Percentiles rank a stretch among this genome's conserved stretches.
These are phyloP conservation scores for Marsdenia floribunda DNA, from an alignment of 257 asterid species.

Conservation along the genomic window DNA sequence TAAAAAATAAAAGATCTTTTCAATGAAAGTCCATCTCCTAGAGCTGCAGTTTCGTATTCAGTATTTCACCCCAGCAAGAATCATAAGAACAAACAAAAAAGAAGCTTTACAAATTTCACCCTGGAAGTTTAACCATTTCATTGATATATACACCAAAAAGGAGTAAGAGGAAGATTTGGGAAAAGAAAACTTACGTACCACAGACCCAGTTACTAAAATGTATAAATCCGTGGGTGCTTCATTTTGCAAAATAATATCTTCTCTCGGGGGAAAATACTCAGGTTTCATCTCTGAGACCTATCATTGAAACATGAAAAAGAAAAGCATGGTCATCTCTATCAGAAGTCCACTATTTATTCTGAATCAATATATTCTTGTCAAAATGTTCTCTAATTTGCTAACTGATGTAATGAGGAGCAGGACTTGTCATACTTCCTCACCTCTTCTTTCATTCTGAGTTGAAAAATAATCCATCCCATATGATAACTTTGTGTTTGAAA, in stretches of 20 bases:
- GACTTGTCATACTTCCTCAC: neutral
- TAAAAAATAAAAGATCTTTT: neutral
- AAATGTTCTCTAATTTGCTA: neutral
- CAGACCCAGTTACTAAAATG: constrained; percentile 62
- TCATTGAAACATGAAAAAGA: constrained; percentile 2
- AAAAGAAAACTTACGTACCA: constrained; percentile 34
- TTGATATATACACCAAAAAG: neutral
- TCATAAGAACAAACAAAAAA: neutral
- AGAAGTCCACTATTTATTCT: neutral
- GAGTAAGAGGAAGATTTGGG: neutral
- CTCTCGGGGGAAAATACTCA: constrained; percentile 68
- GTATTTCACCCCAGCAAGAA: neutral
- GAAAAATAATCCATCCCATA: neutral
- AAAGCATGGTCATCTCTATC: neutral
- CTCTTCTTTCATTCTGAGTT: neutral
- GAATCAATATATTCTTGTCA: neutral
- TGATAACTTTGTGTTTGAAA: neutral
- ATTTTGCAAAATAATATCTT: constrained; percentile 64
- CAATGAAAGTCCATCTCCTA: neutral
- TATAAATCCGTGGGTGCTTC: constrained; percentile 76
- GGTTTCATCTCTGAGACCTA: constrained; percentile 78
- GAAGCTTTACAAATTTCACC: neutral
- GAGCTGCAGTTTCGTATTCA: neutral
- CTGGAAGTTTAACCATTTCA: too few relatives aligned
- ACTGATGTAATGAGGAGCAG: neutral